phyloP scores from a whole-genome alignment of 2,329 filamentous ascomycete species.

The Leptosphaerulina australis region DNA sequence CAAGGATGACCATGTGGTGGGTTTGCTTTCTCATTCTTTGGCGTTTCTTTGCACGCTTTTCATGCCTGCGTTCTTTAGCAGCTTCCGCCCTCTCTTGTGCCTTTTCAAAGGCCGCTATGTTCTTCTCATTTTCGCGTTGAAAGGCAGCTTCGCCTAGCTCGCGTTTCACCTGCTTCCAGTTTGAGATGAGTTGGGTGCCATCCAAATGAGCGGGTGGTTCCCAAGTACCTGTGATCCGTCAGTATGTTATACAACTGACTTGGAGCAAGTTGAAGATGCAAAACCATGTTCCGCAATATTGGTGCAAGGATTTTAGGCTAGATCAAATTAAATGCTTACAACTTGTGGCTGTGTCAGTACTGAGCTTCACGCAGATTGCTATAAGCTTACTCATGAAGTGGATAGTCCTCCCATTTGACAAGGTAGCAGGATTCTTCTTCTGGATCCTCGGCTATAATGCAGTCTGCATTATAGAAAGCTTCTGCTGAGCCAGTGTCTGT shows the following conservation, averaged over 20 bases:
- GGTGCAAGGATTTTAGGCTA: neutral
- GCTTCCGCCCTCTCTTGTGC: conserved; percentile 9
- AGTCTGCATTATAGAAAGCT: conserved; percentile 26
- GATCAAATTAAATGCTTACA: neutral
- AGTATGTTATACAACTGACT: neutral
- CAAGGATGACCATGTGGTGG: neutral
- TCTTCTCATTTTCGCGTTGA: conserved; percentile 13
- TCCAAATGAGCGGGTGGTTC: conserved; percentile 32
- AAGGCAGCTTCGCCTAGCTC: conserved; percentile 15
- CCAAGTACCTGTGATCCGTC: conserved; percentile 31
- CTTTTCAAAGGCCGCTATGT: conserved; percentile 14
- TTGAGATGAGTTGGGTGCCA: conserved; percentile 11
- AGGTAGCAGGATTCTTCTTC: conserved; percentile 60
- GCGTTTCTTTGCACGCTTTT: conserved; percentile 30
- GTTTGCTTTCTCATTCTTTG: conserved; percentile 9
- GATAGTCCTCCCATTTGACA: conserved; percentile 68
- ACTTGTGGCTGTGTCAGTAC: neutral
- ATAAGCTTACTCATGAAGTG: conserved; percentile 44
- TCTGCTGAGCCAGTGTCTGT: conserved; percentile 43
- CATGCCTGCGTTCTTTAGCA: conserved; percentile 14
- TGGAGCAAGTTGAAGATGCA: neutral
- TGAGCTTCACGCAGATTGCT: neutral
- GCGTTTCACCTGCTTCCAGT: conserved; percentile 10
- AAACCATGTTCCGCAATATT: neutral
- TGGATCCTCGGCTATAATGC: conserved; percentile 40